Evolutionary conservation across 2,329 filamentous ascomycete genomes (phyloP), one percentile per base, ranked within the genome.

Genomic region (Fusarium ramigenum): DNA sequence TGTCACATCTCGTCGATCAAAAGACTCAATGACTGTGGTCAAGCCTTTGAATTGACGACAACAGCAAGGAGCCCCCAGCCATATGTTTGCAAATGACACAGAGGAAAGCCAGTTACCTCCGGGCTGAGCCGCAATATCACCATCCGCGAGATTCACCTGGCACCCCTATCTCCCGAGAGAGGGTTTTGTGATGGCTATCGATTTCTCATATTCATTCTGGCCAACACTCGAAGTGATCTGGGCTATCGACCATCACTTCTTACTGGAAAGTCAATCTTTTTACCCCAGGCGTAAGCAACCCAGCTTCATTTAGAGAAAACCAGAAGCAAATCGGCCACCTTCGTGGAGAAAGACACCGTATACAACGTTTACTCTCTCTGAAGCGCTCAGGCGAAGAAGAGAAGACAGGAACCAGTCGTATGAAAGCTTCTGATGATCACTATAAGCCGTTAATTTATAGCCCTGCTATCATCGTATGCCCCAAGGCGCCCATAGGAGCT

Each of bases 141-240:
- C 1, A 28, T 15, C 44, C 11, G 15, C 43, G 5, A 46, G 2
- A 28, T 28, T 21, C 25, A 46, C 25, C 1, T 15, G 12, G 12
- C 25, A 0, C 44, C 21, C 5, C 5, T 5, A 1, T 46, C 44
- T 21, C 12, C 25, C 4, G 4, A 21, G 12, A 21, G 18, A 11
- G 8, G 25, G 12, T 21, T 21, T 5, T 46, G 43, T 28, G 43
- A 21, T 28, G 9, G 15, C 9, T 28, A 46, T 46, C 4, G 16
- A 25, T 9, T 11, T 7, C 23, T 28, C 23, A 8, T 10, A 10
- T 46, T 46, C 18, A 8, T 46, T 1, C 43, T 14, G 12, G 19
- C 23, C 4, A 10, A 19, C 16, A 12, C 6, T 28, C 12, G 12
- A 46, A 46, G 18, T 46, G 11, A 46, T 28, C 4, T 46, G 18